Conservation (phyloP, 805 yeast genomes). For the Yarrowia divulgata region DNA sequence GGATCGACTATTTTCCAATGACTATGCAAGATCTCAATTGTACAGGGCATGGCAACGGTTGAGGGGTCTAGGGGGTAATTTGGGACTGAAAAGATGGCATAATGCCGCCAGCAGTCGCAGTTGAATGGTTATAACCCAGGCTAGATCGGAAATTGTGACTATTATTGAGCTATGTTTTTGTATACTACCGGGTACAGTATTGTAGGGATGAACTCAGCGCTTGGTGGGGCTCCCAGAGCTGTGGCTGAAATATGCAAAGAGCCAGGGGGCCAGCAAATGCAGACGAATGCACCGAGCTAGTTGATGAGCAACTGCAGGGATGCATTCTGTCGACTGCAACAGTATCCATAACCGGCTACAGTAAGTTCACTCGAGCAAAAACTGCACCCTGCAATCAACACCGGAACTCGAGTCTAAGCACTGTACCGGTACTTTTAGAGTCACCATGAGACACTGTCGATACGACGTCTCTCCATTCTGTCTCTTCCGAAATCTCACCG, state of each 20-base stretch:
- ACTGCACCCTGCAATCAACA: not conserved
- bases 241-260: not conserved
- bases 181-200: no score
- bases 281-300: not conserved
- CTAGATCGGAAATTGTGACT: no score
- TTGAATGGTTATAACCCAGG: no score
- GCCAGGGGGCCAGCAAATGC: not conserved
- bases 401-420: no score
- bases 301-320: conserved; percentile 9
- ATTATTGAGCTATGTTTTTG: no score
- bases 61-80: no score
- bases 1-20: not conserved
- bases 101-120: no score
- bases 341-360: not conserved
- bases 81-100: no score
- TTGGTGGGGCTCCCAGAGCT: not conserved
- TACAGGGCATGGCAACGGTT: not conserved
- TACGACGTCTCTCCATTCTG: no score
- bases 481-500: not conserved
- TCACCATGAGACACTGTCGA: no score
- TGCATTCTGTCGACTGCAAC: not conserved
- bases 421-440: no score
- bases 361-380: not conserved
- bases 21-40: not conserved
- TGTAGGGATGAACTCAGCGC: no score